Base-by-base conservation (phyloP, 768 basidiomycete genomes). In the Boletus rubropictus region DNA sequence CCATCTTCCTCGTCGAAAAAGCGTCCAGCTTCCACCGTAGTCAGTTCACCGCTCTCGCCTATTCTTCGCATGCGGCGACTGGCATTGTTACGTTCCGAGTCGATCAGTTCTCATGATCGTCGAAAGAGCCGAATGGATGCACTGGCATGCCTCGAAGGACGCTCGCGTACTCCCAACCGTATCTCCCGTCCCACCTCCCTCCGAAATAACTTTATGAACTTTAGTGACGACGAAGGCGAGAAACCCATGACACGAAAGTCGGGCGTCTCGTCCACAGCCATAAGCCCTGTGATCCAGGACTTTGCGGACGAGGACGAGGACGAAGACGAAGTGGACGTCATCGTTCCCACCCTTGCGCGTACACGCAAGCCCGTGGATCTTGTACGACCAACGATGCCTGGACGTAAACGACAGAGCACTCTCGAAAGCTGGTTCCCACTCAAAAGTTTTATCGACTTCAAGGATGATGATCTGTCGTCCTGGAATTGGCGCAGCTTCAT, bases 401-500 rank as follows among this genome's bases (percentile, higher is more conserved):
- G 49, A 33, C 60, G 58, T 44, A 71, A 56, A 39, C 64, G 73
- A 18, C 61, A 71, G 42, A 62, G 69, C 37, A 81, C 80, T 14
- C 42, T 74, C 34, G 72, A 74, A 36, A 68, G 69, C 25, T 76
- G 79, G 73, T 75, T 82, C 50, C 76, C 78, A 0, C 67, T 83
- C 38, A 73, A 73, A 51, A 82, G 80, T 53, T 84, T 84, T 63
- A 83, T 84, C 46, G 81, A 84, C 57, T 65, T 84, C 41, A 72
- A 71, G 46, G 77, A 79, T 29, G 74, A 76, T 21, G 67, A 73
- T 24, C 49, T 57, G n/a, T 60, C 69, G 20, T 64, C 68, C 4
- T 77, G 79, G 68, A 72, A 71, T 44, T 84, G 81, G 81, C 69
- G 80, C 53, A 81, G 79, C 63, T 79, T 84, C 59, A 77, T 84